Conservation (phyloP, 768 basidiomycete species). For the Tylopilus rubrobrunneus region DNA sequence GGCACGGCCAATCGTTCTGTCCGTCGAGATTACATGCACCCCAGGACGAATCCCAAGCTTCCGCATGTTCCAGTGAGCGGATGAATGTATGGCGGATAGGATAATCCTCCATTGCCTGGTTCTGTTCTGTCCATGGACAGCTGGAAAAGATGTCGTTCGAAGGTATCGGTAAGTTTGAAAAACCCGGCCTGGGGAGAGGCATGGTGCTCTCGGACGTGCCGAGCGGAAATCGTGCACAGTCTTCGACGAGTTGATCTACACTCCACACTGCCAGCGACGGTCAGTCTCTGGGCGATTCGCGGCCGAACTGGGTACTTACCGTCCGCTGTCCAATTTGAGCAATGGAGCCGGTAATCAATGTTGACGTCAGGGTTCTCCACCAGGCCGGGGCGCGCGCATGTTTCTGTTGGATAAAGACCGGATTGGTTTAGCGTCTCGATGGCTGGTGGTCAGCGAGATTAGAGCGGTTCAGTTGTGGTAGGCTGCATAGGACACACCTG, state of each 20-base stretch:
- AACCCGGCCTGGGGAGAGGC: neutral
- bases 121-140: neutral
- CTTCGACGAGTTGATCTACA: neutral
- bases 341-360: neutral
- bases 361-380: neutral
- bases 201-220: too few species aligned
- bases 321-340: neutral
- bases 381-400: neutral
- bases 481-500: neutral
- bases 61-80: too few species aligned
- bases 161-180: neutral
- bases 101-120: neutral
- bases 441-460: neutral
- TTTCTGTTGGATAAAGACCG: neutral
- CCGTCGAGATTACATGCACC: too few species aligned
- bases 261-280: neutral
- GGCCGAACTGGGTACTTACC: constrained; percentile 6
- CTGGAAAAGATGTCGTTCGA: neutral
- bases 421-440: neutral
- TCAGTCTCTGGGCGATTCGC: neutral
- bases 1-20: too few species aligned
- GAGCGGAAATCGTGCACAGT: neutral
- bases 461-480: neutral
- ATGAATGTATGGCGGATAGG: neutral
- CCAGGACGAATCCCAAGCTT: too few species aligned